Evolutionary conservation across 176 grass and related monocot species (phyloP).

Genomic region (Zea mays): DNA sequence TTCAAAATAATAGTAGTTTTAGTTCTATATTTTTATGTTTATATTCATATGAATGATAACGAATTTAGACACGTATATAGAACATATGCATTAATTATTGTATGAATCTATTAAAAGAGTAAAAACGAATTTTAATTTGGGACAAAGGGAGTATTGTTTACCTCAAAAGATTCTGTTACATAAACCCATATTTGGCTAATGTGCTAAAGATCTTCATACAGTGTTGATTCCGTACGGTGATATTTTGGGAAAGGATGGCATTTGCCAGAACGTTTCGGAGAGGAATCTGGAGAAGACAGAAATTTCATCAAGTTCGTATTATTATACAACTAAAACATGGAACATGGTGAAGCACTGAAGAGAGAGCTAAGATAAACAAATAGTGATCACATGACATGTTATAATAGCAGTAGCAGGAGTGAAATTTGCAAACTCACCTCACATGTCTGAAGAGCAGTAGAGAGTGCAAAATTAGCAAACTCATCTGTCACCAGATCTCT

Average conservation of each 20-base stretch:
- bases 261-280: slow-evolving; percentile 27
- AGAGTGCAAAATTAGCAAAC: slow-evolving; percentile 61
- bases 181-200: slow-evolving; percentile 30
- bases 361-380: background rate
- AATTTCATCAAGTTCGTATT: background rate
- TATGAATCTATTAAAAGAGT: too few relatives aligned
- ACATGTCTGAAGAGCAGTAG: slow-evolving; percentile 31
- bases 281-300: slow-evolving; percentile 14
- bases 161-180: slow-evolving; percentile 1
- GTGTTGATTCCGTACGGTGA: slow-evolving; percentile 37
- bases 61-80: too few relatives aligned
- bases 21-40: too few relatives aligned
- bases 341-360: background rate
- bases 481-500: slow-evolving; percentile 47
- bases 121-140: too few relatives aligned
- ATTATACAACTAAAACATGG: background rate
- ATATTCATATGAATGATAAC: too few relatives aligned
- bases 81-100: background rate
- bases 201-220: slow-evolving; percentile 45
- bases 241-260: slow-evolving; percentile 40
- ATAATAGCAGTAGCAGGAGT: slow-evolving; percentile 40
- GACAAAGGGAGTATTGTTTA: slow-evolving; percentile 22
- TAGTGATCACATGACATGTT: background rate
- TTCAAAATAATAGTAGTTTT: background rate
- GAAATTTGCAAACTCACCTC: slow-evolving; percentile 44